A percentile compares a stretch with the other conserved stretches of the same genome.
Conservation (phyloP, 2,329 filamentous ascomycete species). For the Xylaria sp. region DNA sequence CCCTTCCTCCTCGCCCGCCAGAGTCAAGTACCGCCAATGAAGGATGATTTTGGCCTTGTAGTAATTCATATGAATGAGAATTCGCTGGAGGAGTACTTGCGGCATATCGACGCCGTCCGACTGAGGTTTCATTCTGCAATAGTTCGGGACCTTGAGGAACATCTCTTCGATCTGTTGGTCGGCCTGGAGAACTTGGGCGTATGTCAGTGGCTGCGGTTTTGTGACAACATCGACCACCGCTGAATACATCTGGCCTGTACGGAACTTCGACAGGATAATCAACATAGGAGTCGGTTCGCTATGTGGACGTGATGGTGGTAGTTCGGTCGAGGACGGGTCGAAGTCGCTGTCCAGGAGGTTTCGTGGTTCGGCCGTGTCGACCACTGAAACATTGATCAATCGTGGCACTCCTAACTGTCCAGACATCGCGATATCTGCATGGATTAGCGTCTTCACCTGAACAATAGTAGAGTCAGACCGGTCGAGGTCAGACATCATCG, state of each 20-base stretch:
- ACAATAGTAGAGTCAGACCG: not conserved
- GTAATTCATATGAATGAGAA: constrained; percentile 29
- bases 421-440: constrained; percentile 36
- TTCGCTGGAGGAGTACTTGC: constrained; percentile 26
- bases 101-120: constrained; percentile 24
- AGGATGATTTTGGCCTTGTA: constrained; percentile 31
- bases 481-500: not conserved
- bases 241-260: constrained; percentile 18
- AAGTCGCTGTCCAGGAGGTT: constrained; percentile 43
- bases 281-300: constrained; percentile 29
- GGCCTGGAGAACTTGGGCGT: constrained; percentile 21
- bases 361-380: constrained; percentile 38
- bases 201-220: constrained; percentile 16
- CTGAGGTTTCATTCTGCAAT: constrained; percentile 20
- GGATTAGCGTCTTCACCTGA: not conserved
- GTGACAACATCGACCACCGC: constrained; percentile 19
- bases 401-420: constrained; percentile 42
- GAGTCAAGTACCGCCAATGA: constrained; percentile 28
- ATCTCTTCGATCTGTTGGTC: constrained; percentile 26
- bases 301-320: constrained; percentile 35
- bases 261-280: constrained; percentile 23
- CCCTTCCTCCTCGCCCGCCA: constrained; percentile 14
- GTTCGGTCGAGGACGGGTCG: constrained; percentile 30
- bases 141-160: constrained; percentile 21
- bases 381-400: constrained; percentile 36